Percentiles rank a stretch among this genome's conserved stretches.
Evolutionary conservation across 371 early-diverging fungal species (phyloP).

Genomic region (Syncephalastrum racemosum): DNA sequence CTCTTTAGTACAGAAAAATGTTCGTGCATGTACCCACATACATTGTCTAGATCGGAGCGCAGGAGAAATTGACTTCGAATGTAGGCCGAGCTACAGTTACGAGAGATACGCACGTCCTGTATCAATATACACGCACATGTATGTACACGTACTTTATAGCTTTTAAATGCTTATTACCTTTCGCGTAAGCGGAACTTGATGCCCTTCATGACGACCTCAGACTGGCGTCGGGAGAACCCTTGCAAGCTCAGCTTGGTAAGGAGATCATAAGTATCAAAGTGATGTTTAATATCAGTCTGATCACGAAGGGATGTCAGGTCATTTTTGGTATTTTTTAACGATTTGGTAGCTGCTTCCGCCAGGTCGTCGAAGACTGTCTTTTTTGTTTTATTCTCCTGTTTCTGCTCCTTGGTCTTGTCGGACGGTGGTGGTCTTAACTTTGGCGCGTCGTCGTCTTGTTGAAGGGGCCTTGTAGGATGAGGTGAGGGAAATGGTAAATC

Average conservation of each 20-base stretch:
- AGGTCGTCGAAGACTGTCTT: no score
- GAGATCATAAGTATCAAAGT: conserved; percentile 70
- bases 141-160: no score
- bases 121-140: background rate
- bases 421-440: no score
- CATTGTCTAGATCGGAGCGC: conserved; percentile 53
- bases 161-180: conserved; percentile 16
- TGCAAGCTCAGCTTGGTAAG: conserved; percentile 59
- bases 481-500: no score
- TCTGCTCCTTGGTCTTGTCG: no score
- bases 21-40: conserved; percentile 5
- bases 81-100: conserved; percentile 12
- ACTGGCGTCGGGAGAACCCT: conserved; percentile 67
- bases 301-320: background rate
- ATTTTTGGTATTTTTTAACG: no score
- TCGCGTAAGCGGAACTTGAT: conserved; percentile 64
- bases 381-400: no score
- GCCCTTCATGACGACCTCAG: conserved; percentile 68
- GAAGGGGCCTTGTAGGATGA: no score
- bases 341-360: no score
- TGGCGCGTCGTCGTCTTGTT: no score
- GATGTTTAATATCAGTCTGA: conserved; percentile 30
- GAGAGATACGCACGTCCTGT: background rate
- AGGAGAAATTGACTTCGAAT: conserved; percentile 15
- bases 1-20: background rate